Evolutionary conservation across 2,329 filamentous ascomycete genomes (phyloP).

Genomic region (Ceratocystiopsis minuta): DNA sequence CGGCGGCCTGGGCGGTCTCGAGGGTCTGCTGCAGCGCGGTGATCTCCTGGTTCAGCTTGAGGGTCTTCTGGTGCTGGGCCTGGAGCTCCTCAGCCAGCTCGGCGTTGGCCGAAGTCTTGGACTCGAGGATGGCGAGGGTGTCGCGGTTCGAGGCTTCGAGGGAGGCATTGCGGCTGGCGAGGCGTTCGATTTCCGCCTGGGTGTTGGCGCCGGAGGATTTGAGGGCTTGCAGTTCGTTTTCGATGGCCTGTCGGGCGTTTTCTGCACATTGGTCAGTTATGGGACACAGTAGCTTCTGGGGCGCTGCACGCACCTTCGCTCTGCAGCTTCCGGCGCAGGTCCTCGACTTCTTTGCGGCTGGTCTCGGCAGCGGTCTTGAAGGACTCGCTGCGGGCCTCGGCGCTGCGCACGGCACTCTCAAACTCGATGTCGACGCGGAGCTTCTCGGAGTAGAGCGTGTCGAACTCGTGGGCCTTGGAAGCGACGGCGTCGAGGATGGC

Average conservation of each 20-base stretch:
- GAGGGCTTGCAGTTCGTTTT: slow-evolving; percentile 64
- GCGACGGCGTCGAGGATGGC: slow-evolving; percentile 58
- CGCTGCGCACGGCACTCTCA: slow-evolving; percentile 70
- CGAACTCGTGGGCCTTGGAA: slow-evolving; percentile 64
- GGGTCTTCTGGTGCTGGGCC: slow-evolving; percentile 71
- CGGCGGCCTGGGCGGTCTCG: slow-evolving; percentile 63
- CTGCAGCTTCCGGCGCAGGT: slow-evolving; percentile 62
- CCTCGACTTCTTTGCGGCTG: slow-evolving; percentile 65
- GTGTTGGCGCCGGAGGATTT: slow-evolving; percentile 60
- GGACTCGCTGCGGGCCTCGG: slow-evolving; percentile 65
- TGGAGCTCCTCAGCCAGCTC: slow-evolving; percentile 72
- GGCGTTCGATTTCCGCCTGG: slow-evolving; percentile 53
- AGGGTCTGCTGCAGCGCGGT: slow-evolving; percentile 65
- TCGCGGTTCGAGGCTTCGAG: slow-evolving; percentile 88
- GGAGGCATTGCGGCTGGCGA: slow-evolving; percentile 68
- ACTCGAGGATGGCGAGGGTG: slow-evolving; percentile 72
- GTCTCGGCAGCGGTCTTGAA: slow-evolving; percentile 72
- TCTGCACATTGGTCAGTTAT: slow-evolving; percentile 33
- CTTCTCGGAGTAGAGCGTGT: slow-evolving; percentile 72
- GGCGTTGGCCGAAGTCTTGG: slow-evolving; percentile 75
- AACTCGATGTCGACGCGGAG: slow-evolving; percentile 80
- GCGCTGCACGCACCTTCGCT: slow-evolving; percentile 48
- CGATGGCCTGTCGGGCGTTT: slow-evolving; percentile 52
- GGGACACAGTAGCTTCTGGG: slow-evolving; percentile 9
- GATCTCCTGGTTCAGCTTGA: slow-evolving; percentile 69